A percentile compares a stretch with the other conserved stretches of the same genome.
Conservation (phyloP, 257 asterid species). For the Solanum paucissectum region DNA sequence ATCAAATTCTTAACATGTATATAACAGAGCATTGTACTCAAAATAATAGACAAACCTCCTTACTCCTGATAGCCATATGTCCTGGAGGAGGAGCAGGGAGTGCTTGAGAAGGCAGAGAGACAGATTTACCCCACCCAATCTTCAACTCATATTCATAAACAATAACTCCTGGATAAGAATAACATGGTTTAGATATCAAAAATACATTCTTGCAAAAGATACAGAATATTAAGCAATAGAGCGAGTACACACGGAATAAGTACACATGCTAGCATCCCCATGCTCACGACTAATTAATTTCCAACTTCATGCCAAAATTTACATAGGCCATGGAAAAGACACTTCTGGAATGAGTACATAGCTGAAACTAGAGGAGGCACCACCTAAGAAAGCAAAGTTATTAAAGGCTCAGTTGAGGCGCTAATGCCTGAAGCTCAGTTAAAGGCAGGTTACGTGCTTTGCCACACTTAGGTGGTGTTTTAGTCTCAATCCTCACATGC, state of each 20-base stretch:
- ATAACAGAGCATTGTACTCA: not conserved
- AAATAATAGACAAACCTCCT: constrained; percentile 42
- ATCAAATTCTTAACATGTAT: not conserved
- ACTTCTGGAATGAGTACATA: not conserved
- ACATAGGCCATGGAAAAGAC: not conserved
- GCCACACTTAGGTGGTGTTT: not conserved
- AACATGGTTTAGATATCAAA: not conserved
- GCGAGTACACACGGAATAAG: not conserved
- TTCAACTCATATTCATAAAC: constrained; percentile 91
- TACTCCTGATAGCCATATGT: constrained; percentile 96
- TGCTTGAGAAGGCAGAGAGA: constrained; percentile 96
- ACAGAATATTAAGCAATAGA: not conserved
- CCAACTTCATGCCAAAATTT: not conserved
- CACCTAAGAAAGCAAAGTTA: not conserved
- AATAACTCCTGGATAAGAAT: constrained; percentile 60
- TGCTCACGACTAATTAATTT: not conserved
- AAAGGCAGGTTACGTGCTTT: not conserved
- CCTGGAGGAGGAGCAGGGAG: constrained; percentile 99
- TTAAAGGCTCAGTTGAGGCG: not conserved
- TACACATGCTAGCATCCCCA: not conserved
- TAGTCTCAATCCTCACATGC: not conserved
- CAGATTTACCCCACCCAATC: constrained; percentile 98
- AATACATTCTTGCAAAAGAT: not conserved
- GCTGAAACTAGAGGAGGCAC: not conserved
- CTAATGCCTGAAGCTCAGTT: not conserved